Evolutionary conservation across 805 yeast genomes (phyloP).

Genomic region (Wickerhamomyces subpelliculosus): DNA sequence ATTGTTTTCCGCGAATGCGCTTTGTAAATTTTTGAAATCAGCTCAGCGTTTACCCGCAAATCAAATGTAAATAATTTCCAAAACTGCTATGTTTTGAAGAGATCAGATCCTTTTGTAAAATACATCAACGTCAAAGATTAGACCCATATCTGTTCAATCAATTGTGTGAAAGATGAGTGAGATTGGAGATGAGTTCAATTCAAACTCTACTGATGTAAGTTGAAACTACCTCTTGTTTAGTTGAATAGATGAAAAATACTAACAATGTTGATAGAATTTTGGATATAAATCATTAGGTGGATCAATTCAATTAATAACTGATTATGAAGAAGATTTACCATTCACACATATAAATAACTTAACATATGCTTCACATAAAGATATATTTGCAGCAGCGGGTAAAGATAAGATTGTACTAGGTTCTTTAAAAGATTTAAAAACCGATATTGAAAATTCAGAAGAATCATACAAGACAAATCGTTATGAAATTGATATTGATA

Average conservation of each 20-base stretch:
- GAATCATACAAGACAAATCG: constrained; percentile 14
- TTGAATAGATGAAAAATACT: constrained; percentile 6
- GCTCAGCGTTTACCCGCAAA: too few species aligned
- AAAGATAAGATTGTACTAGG: constrained; percentile 29
- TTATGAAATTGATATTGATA: constrained; percentile 12
- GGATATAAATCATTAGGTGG: constrained; percentile 36
- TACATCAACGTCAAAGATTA: background rate
- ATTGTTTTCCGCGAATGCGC: too few species aligned
- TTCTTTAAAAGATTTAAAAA: constrained; percentile 25
- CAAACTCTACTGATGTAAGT: background rate
- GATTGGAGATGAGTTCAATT: background rate
- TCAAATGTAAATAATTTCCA: too few species aligned
- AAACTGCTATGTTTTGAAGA: too few species aligned
- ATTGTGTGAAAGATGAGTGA: too few species aligned
- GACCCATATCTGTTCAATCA: too few species aligned
- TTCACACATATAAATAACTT: constrained; percentile 30
- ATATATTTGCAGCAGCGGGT: constrained; percentile 33
- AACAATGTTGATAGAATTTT: constrained; percentile 23
- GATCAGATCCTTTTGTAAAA: too few species aligned
- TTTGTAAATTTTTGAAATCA: background rate
- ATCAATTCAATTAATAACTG: constrained; percentile 26
- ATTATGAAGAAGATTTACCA: constrained; percentile 28
- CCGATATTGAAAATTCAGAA: constrained; percentile 17
- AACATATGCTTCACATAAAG: constrained; percentile 26
- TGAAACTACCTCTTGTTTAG: background rate